A percentile compares a stretch with the other conserved stretches of the same genome.
Conservation (phyloP, 352 stramenopile genomes). For the Globisporangium spiculum region DNA sequence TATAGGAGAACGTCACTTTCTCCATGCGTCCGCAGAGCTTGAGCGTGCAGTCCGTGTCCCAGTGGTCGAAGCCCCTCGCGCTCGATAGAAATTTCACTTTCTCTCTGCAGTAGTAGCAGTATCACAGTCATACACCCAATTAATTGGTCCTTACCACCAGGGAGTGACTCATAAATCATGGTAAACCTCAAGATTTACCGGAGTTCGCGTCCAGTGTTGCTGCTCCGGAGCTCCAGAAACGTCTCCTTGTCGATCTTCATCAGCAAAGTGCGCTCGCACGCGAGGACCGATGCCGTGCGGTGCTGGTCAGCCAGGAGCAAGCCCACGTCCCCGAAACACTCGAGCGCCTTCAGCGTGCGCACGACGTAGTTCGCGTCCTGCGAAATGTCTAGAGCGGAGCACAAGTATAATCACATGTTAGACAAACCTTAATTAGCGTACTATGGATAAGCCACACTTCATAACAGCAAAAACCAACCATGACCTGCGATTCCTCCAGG, state of each 20-base stretch:
- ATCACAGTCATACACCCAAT: not conserved
- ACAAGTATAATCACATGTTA: not conserved
- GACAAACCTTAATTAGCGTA: not conserved
- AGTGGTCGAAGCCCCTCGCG: slow-evolving; percentile 51
- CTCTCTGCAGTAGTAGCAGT: slow-evolving; percentile 27
- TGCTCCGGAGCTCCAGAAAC: slow-evolving; percentile 58
- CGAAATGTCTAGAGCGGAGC: slow-evolving; percentile 10
- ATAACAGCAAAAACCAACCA: slow-evolving; percentile 18
- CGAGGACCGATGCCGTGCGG: slow-evolving; percentile 65
- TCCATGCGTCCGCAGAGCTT: slow-evolving; percentile 62
- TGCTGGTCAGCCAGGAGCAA: slow-evolving; percentile 53
- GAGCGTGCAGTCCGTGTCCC: slow-evolving; percentile 58
- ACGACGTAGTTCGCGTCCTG: slow-evolving; percentile 60
- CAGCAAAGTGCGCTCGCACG: slow-evolving; percentile 60
- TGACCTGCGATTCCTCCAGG: slow-evolving; percentile 33
- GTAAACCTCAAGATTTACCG: slow-evolving; percentile 25
- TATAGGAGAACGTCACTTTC: slow-evolving; percentile 55
- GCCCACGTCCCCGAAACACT: slow-evolving; percentile 73
- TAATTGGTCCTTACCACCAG: not conserved
- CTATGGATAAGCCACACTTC: not conserved
- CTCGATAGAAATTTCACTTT: slow-evolving; percentile 61
- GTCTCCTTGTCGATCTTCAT: slow-evolving; percentile 69
- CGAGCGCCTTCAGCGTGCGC: slow-evolving; percentile 54
- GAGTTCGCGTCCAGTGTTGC: slow-evolving; percentile 51
- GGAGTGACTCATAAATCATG: not conserved